phyloP scores from a whole-genome alignment of 2,329 filamentous ascomycete genomes.

The Laburnicola sp. region DNA sequence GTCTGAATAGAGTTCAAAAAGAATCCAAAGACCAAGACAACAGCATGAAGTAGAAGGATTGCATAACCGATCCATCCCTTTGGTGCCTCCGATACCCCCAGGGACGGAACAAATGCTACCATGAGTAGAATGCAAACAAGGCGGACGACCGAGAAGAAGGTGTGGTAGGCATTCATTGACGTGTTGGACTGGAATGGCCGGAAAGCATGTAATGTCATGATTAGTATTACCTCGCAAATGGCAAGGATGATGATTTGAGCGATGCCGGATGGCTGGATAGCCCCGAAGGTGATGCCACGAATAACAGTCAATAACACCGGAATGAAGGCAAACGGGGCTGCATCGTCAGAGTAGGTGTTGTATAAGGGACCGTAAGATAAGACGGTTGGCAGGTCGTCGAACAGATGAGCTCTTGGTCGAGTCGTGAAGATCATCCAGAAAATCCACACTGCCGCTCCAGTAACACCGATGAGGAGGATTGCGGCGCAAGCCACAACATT shows the following conservation, averaged over 20 bases:
- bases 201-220: conserved; percentile 86
- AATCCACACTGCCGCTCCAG: conserved; percentile 76
- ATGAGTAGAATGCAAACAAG: conserved; percentile 64
- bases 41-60: conserved; percentile 81
- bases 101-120: conserved; percentile 75
- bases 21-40: conserved; percentile 87
- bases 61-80: conserved; percentile 96
- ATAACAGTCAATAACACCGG: conserved; percentile 83
- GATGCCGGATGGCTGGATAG: conserved; percentile 88
- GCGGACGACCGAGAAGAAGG: conserved; percentile 76
- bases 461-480: conserved; percentile 70
- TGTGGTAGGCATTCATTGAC: conserved; percentile 97
- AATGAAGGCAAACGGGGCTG: conserved; percentile 84
- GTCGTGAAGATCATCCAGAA: conserved; percentile 79
- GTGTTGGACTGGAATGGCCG: conserved; percentile 87
- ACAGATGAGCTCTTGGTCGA: conserved; percentile 81
- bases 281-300: conserved; percentile 87
- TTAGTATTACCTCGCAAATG: conserved; percentile 89
- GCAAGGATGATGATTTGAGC: conserved; percentile 90
- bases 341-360: conserved; percentile 95
- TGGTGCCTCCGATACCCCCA: conserved; percentile 74
- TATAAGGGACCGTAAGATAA: conserved; percentile 91
- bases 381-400: conserved; percentile 89
- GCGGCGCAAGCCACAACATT: conserved; percentile 75
- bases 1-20: conserved; percentile 91